Evolutionary conservation across 2,329 filamentous ascomycete species (phyloP).

Genomic region (Trichothecium roseum): DNA sequence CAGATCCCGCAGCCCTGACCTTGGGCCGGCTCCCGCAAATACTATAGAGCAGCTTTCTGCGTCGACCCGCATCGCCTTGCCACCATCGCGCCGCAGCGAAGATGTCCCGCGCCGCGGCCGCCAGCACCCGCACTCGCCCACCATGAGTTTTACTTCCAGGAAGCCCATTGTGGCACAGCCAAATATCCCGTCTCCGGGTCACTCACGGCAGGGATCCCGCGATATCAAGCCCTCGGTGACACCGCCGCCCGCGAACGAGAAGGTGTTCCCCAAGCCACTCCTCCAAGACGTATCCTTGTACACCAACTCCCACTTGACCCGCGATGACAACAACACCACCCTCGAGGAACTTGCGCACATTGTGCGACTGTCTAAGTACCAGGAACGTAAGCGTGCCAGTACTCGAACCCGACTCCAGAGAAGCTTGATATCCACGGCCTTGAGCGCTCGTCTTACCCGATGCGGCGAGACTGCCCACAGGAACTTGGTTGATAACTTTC

Average conservation of each 20-base stretch:
- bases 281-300: slow-evolving; percentile 58
- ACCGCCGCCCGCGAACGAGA: slow-evolving; percentile 27
- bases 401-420: slow-evolving; percentile 64
- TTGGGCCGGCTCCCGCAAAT: slow-evolving; percentile 33
- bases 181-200: slow-evolving; percentile 17
- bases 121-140: slow-evolving; percentile 21
- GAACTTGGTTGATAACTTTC: slow-evolving; percentile 68
- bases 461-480: slow-evolving; percentile 66
- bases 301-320: slow-evolving; percentile 48
- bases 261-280: slow-evolving; percentile 41
- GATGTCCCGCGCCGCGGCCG: slow-evolving; percentile 27
- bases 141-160: slow-evolving; percentile 23
- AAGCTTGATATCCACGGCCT: slow-evolving; percentile 62
- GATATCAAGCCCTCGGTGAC: slow-evolving; percentile 14
- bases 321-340: slow-evolving; percentile 55
- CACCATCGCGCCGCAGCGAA: slow-evolving; percentile 32
- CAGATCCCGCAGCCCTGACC: slow-evolving; percentile 41
- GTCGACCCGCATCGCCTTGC: slow-evolving; percentile 1
- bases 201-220: slow-evolving; percentile 15
- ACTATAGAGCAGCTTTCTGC: slow-evolving; percentile 8
- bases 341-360: slow-evolving; percentile 70
- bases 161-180: slow-evolving; percentile 41
- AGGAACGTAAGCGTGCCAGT: slow-evolving; percentile 68
- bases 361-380: slow-evolving; percentile 68
- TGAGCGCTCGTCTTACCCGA: slow-evolving; percentile 63